phyloP scores from a whole-genome alignment of 2,329 filamentous ascomycete genomes.

The Penicillium sclerotigenum region DNA sequence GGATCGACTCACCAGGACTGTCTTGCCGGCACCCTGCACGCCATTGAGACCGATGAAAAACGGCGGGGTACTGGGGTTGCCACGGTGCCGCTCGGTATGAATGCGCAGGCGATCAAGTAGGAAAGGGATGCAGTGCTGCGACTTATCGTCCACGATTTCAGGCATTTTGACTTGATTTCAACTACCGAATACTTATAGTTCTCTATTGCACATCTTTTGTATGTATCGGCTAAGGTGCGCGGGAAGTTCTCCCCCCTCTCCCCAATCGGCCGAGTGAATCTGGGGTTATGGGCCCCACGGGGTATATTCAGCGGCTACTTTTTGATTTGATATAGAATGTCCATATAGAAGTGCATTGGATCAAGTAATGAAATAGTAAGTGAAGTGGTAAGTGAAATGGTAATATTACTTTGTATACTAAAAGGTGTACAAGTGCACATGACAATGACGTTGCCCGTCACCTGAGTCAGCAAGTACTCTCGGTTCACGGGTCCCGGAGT shows the following conservation, averaged over 20 bases:
- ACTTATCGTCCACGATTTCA: constrained; percentile 71
- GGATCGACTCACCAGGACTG: constrained; percentile 64
- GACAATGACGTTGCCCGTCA: constrained; percentile 25
- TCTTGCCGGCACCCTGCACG: constrained; percentile 89
- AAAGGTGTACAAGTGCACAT: constrained; percentile 9
- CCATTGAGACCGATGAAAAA: constrained; percentile 88
- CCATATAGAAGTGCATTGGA: not conserved
- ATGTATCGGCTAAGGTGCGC: constrained; percentile 14
- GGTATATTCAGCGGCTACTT: constrained; percentile 6
- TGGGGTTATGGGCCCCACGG: constrained; percentile 15
- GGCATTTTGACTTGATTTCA: constrained; percentile 38
- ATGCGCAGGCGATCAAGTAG: constrained; percentile 60
- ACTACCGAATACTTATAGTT: not conserved
- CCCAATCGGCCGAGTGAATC: constrained; percentile 21
- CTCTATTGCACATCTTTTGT: not conserved
- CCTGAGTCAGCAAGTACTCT: constrained; percentile 20
- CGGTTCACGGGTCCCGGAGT: too few relatives aligned
- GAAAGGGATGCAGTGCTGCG: constrained; percentile 72
- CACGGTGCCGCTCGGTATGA: constrained; percentile 47
- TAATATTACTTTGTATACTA: not conserved
- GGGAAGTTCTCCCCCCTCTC: constrained; percentile 9
- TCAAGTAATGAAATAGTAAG: not conserved
- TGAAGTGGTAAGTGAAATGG: not conserved
- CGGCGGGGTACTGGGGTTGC: constrained; percentile 49
- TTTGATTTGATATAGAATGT: not conserved